Percentiles rank a stretch among this genome's conserved stretches.
These are phyloP conservation scores for Linnemannia exigua DNA, from an alignment of 192 early-diverging fungal genomes.

Conservation along the genomic window DNA sequence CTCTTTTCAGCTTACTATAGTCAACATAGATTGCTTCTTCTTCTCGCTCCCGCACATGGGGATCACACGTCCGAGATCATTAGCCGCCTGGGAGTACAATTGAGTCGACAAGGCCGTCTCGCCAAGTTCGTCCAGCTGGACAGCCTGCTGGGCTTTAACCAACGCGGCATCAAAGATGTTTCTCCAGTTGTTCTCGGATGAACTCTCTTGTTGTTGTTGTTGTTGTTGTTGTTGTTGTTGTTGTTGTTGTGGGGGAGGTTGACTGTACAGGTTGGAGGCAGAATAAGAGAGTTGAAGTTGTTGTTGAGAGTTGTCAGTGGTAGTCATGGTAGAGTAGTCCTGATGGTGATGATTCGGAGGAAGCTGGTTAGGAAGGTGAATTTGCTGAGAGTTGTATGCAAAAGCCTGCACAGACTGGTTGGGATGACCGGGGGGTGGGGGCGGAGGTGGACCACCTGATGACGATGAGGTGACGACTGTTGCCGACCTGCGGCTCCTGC, in stretches of 20 bases:
- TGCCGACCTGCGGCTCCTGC: constrained; percentile 17
- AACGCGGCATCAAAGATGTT: constrained; percentile 49
- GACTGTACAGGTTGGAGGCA: constrained; percentile 10
- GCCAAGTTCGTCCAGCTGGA: constrained; percentile 45
- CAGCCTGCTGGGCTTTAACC: constrained; percentile 54
- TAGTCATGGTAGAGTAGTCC: not conserved
- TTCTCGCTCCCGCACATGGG: constrained; percentile 51
- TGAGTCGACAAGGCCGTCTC: constrained; percentile 27
- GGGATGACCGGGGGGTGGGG: constrained; percentile 11
- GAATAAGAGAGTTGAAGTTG: not conserved
- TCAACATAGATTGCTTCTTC: constrained; percentile 56
- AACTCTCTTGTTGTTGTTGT: constrained; percentile 10
- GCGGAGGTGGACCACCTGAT: not conserved
- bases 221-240: constrained; percentile 5
- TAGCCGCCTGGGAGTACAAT: constrained; percentile 47
- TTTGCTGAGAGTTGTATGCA: not conserved
- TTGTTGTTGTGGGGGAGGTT: not conserved
- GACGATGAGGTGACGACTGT: not conserved
- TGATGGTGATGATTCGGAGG: not conserved
- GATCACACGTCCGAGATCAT: constrained; percentile 52
- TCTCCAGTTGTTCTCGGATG: constrained; percentile 28
- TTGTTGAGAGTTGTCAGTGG: not conserved
- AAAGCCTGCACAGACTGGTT: constrained; percentile 19
- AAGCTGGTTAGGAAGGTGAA: not conserved
- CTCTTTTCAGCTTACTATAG: constrained; percentile 41